phyloP scores from a whole-genome alignment of 768 basidiomycete species.

The Pleurotus djamor region DNA sequence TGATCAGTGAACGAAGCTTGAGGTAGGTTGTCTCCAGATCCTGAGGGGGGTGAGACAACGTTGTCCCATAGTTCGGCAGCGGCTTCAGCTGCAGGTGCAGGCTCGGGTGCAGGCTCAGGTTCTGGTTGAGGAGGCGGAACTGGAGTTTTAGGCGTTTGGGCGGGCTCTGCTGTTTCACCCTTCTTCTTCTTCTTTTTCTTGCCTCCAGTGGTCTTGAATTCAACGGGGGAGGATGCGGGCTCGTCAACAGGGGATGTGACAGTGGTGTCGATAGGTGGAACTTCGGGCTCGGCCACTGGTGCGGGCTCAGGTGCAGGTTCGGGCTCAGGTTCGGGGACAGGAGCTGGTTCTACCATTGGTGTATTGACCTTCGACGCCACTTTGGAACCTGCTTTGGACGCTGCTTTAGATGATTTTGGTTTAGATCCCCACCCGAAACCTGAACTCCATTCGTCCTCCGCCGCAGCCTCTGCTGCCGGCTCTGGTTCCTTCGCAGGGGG shows the following conservation, averaged over 20 bases:
- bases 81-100: neutral
- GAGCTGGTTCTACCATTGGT: neutral
- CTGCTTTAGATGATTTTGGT: neutral
- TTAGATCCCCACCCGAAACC: neutral
- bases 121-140: neutral
- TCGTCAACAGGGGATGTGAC: neutral
- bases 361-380: neutral
- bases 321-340: neutral
- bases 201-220: neutral
- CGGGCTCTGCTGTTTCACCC: neutral
- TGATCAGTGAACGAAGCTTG: conserved; percentile 1
- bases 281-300: neutral
- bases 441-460: neutral
- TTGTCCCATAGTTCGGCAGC: neutral
- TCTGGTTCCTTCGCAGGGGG: neutral
- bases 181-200: conserved; percentile 5
- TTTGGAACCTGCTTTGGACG: neutral
- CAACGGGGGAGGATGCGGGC: neutral
- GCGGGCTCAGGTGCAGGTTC: neutral
- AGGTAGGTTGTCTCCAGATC: conserved; percentile 3
- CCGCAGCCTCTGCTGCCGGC: neutral
- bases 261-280: neutral
- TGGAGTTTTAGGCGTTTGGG: neutral
- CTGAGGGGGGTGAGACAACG: conserved; percentile 1
- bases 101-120: neutral